Evolutionary conservation across 1,284 basidiomycete species (phyloP), one percentile per base, ranked within the genome.

Genomic region (Uromyces viciae-fabae): DNA sequence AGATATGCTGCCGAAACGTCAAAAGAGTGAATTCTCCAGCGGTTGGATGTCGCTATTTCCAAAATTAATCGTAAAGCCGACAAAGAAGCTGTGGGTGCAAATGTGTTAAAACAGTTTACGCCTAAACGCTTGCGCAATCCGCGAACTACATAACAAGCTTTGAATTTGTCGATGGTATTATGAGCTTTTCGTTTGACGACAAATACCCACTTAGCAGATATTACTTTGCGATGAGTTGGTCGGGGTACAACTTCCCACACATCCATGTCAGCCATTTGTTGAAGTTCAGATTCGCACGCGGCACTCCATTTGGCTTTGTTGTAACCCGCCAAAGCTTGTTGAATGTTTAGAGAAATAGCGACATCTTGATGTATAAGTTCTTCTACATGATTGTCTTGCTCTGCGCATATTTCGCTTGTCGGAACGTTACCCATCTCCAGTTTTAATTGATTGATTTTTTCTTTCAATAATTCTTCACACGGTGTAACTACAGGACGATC

Each of bases 121-220:
- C 64, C 64, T 5, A 38, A 2, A 5, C 33, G 8, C 64, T 68
- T 25, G 11, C 52, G 46, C 33, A 72, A 72, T 7, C 43, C 43
- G 1, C 33, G 11, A n/a, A 54, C 69, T n/a, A 72, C 43, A 72
- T 49, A 72, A n/a, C 69, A 22, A n/a, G 69, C 69, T 43, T 72
- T 72, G 4, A 54, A 28, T 38, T 72, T 72, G 5, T 52, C 28
- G 17, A 54, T 25, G 9, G 2, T 33, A 3, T n/a, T 46, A 33
- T 72, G 19, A 1, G 42, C 15, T 9, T 66, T 36, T 22, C 64
- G 40, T 14, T 66, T 66, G 22, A 66, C 11, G 40, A 36, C 64
- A 66, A 66, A 66, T 7, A 66, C 64, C 14, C 31, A 66, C 33
- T 36, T 8, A 38, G 64, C 40, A 2, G n/a, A 22, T 5, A 66